Conservation (phyloP, 2,329 filamentous ascomycete genomes). For the Whalleya microplaca region DNA sequence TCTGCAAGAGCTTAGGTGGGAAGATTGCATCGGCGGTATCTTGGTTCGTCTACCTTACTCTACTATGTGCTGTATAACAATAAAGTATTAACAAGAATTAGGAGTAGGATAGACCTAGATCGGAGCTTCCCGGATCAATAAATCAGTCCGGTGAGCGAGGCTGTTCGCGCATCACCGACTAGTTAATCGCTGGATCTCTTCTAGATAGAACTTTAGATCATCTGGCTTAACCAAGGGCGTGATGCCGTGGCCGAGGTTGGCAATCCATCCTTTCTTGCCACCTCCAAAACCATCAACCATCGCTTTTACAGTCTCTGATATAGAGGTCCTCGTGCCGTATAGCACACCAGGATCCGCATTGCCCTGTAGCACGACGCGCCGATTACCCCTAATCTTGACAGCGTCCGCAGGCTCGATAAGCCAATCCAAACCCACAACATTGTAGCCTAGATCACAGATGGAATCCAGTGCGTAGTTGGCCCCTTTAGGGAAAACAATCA, state of each 20-base stretch:
- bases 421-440: slow-evolving; percentile 96
- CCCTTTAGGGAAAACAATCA: slow-evolving; percentile 98
- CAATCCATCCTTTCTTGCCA: slow-evolving; percentile 89
- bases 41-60: slow-evolving; percentile 52
- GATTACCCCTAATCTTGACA: slow-evolving; percentile 74
- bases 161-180: slow-evolving; percentile 39
- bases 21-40: slow-evolving; percentile 57
- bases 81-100: slow-evolving; percentile 22
- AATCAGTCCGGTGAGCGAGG: background rate
- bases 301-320: slow-evolving; percentile 78
- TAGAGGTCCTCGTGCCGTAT: slow-evolving; percentile 81
- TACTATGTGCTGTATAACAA: background rate
- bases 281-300: slow-evolving; percentile 86
- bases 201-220: slow-evolving; percentile 88
- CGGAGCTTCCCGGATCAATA: slow-evolving; percentile 30
- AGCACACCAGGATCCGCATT: slow-evolving; percentile 94
- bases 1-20: slow-evolving; percentile 66
- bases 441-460: slow-evolving; percentile 85
- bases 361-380: slow-evolving; percentile 81
- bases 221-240: slow-evolving; percentile 95
- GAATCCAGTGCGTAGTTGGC: slow-evolving; percentile 94
- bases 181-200: slow-evolving; percentile 81
- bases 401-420: slow-evolving; percentile 86
- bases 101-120: slow-evolving; percentile 34
- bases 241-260: slow-evolving; percentile 94